A percentile compares a stretch with the other conserved stretches of the same genome.
These are phyloP conservation scores for Zymoseptoria ardabiliae DNA, from an alignment of 2,329 filamentous ascomycete genomes.

Conservation along the genomic window DNA sequence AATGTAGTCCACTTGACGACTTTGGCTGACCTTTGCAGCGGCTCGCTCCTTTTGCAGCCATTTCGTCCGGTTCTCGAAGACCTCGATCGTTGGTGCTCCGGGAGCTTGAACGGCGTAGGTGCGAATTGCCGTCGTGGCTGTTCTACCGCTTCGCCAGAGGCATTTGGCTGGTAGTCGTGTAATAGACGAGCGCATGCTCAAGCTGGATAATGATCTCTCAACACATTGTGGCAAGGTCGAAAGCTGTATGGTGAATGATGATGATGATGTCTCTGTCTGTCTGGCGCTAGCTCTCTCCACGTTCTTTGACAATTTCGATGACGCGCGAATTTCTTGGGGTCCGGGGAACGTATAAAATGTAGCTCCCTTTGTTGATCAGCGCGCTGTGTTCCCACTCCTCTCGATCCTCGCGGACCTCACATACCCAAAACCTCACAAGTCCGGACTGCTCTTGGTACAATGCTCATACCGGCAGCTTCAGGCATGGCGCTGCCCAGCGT, in stretches of 20 bases:
- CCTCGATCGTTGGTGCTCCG: conserved; percentile 70
- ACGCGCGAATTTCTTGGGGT: not conserved
- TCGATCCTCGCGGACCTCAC: not conserved
- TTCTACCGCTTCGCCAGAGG: not conserved
- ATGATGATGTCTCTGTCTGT: not conserved
- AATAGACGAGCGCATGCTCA: conserved; percentile 18
- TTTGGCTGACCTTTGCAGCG: conserved; percentile 59
- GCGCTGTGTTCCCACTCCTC: not conserved
- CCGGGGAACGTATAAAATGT: not conserved
- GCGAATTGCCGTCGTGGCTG: not conserved
- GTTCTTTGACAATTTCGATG: not conserved
- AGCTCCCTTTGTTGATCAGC: not conserved
- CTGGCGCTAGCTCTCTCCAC: not conserved
- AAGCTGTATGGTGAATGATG: not conserved
- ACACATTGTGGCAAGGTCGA: not conserved
- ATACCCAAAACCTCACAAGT: not conserved
- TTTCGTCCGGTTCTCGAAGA: conserved; percentile 86
- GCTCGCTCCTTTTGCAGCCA: conserved; percentile 87
- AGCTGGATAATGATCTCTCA: not conserved
- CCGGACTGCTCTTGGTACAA: not conserved
- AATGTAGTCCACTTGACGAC: conserved; percentile 81
- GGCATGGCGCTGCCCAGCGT: conserved; percentile 53
- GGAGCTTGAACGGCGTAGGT: conserved; percentile 70
- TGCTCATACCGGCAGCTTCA: not conserved
- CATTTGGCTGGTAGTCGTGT: conserved; percentile 1